Evolutionary conservation across 108 stramenopile species (phyloP), one percentile per base, ranked within the genome.

Genomic region (Skeletonema marinoi): DNA sequence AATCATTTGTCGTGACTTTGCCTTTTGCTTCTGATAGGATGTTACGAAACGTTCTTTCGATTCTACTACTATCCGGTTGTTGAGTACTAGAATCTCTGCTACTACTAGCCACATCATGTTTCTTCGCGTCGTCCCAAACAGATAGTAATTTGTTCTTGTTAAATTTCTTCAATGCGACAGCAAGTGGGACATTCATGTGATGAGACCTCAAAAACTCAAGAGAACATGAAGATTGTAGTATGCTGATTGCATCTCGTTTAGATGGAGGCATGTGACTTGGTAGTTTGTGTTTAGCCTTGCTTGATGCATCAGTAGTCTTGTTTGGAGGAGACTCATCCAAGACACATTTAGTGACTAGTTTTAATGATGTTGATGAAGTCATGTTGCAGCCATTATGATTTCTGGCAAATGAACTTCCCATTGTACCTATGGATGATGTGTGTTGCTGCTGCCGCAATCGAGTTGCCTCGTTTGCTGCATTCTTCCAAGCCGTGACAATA

Each of bases 191-290:
- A 62, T 91, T 94, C 46, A 94, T 66, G 33, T 82, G 65, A 59
- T 92, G 77, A 32, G 71, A 56, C 29, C 93, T 74, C 39, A 91
- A 68, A 78, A 87, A 93, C 2, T 93, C 90, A 1, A 90, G 77
- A 51, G 89, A 79, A 68, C 90, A 91, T 17, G 82, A 41, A 8
- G 74, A 65, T 71, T 93, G 92, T 10, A 94, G 70, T 38, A 73
- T 80, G 39, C 83, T 73, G 39, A 94, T 46, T 42, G 87, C 64
- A 60, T 88, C 85, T 73, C 90, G 75, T 70, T 94, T 92, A 10
- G 79, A 73, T 31, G 72, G 50, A 38, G 79, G 79, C 67, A 80
- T 74, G 41, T 65, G 67, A 38, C 36, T 54, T 56, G 79, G 73
- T 14, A 80, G 50, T 1, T 61, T 62, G 25, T 25, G 1, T 25